Base-by-base conservation (phyloP, 2,329 filamentous ascomycete species). In the Claviceps pusilla region DNA sequence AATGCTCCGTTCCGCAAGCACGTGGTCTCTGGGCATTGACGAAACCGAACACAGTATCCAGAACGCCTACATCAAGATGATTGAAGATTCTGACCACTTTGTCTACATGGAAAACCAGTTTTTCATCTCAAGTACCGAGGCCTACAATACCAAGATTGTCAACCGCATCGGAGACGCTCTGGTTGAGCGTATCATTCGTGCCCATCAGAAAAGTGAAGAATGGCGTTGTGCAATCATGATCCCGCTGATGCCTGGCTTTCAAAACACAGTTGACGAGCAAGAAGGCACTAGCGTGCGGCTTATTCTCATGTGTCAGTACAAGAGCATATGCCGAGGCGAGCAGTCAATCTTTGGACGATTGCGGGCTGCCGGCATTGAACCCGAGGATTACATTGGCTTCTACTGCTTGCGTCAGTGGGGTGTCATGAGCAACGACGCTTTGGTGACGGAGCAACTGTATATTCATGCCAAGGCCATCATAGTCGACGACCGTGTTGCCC, bases 21-120 rank as follows among this genome's bases (percentile, higher is more conserved):
- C 86, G 41, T 98, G 93, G 93, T 97, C 91, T 1, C 77, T 95
- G 2, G 93, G 93, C 16, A 89, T 89, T 14, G 86, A 89, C 54
- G 80, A 89, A 56, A 87, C 85, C 0, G 93, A 98, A 67, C 84
- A 90, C 68, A 97, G 91, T 65, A 97, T 98, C 65, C 90, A 95
- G 77, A 93, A 86, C 59, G 91, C 93, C 3, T 97, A 97, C 64
- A 79, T 94, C 60, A 93, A 94, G 66, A 82, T 95, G 74, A 98
- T 98, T 61, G 85, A 93, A 59, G 86, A 91, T 59, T 96, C 89
- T 1, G 89, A 98, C 50, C 93, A 97, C 67, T 95, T 96, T 63
- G 88, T 97, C 52, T 97, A 98, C 69, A 95, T 97, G 60, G 93
- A 98, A 68, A 98, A 98, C 65, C 93, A 98, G 65, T 98, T 97